Evolutionary conservation across 2,329 filamentous ascomycete species (phyloP), one percentile per base, ranked within the genome.

Genomic region (Xylariaceae sp.): DNA sequence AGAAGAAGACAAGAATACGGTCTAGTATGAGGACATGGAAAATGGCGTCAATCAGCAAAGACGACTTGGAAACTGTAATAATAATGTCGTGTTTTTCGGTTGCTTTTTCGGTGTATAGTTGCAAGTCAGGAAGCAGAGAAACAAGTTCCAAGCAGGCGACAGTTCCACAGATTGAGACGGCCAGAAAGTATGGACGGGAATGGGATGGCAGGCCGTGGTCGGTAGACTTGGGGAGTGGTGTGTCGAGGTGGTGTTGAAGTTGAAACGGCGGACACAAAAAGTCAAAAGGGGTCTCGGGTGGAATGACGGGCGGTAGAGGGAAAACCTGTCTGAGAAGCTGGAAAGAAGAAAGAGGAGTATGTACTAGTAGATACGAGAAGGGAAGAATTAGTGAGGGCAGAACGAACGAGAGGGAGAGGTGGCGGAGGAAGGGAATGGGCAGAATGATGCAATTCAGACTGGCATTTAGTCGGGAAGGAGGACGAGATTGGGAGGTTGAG

Each of bases 371-470:
- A 39, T 11, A 51, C 49, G 53, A 58, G 51, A 61, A 62, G 56
- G 55, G 57, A 59, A 58, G 44, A 63, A 62, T 36, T 61, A 62
- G 56, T 49, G 54, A 56, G 58, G 57, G 50, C 46, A 59, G 51
- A 61, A 59, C 61, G 61, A 60, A 62, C 46, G 59, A 53, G 59
- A 58, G 55, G 51, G 44, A 49, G 45, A 55, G 51, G 43, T 40
- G 48, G 55, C 50, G 41, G 54, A 58, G 52, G 59, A 55, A 60
- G 53, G 54, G 48, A 52, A 54, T 55, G 51, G 49, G 52, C 49
- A 49, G 52, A 48, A 50, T 62, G 62, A 63, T 59, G 61, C 54
- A 63, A 63, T 64, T 64, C 62, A 64, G 62, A 63, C 49, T 54
- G 44, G 57, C 57, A 63, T 58, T 54, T 57, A 56, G 55, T 57